Base-by-base conservation (phyloP, 441 rosid genomes). In the Croton setiger region DNA sequence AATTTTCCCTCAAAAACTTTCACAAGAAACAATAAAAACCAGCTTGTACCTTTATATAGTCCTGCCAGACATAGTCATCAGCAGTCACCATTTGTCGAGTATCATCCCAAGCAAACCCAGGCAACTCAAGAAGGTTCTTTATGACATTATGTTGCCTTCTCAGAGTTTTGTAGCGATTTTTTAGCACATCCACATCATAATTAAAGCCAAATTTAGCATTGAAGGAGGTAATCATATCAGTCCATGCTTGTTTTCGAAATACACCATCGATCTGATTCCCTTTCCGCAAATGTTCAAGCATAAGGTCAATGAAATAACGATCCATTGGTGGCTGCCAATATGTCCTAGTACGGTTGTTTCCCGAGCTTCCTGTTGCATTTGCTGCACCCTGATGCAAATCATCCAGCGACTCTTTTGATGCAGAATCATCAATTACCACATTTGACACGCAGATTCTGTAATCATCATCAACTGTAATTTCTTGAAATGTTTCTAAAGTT, bases 301-400 rank as follows among this genome's bases (percentile, higher is more conserved):
- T 84, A 72, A 90, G 84, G 74, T 84, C 90, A 8, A 92, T 85
- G 79, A 90, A 90, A 78, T 77, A 86, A 21, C 86, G 80, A 67
- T 92, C 98, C 96, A 90, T 90, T 44, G 93, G 89, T 14, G 96
- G 96, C 72, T 87, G 87, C 98, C 96, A 90, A 70, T 84, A 76
- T 12, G 90, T 89, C 76, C 97, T 85, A 54, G 76, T 70, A 59
- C 98, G 88, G 70, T 62, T 72, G 43, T 58, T 74, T 20, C 69
- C 23, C 56, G 35, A 45, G 41, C 70, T 65, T 70, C 68, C 74
- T 12, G 68, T 45, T 37, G 39, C 75, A 77, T 65, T 64, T 9
- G 55, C 68, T 10, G 66, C 41, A 33, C 64, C 72, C 68, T 55
- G 74, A 15, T 47, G 68, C 48, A 78, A 47, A 33, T 72, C 80